Conservation (phyloP, 441 rosid genomes). For the Populus trichocarpa region DNA sequence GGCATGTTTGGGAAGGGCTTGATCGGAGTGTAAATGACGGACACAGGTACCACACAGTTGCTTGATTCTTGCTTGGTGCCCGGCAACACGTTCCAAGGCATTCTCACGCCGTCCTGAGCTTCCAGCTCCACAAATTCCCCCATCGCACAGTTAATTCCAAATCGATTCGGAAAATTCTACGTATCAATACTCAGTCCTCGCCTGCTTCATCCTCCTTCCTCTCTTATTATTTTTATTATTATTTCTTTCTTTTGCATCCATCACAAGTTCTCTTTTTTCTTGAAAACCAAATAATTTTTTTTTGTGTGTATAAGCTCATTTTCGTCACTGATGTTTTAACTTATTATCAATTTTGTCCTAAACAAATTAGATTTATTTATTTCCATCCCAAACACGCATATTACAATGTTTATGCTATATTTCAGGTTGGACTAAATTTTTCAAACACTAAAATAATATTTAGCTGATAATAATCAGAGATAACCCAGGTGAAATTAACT, state of each 20-base stretch:
- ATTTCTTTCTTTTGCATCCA: neutral
- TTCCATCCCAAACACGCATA: too few relatives aligned
- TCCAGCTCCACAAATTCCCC: conserved; percentile 78
- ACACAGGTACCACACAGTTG: conserved; percentile 70
- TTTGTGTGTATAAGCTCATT: neutral
- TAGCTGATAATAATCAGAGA: too few relatives aligned
- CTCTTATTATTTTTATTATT: too few relatives aligned
- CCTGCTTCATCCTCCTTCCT: neutral
- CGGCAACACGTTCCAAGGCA: conserved; percentile 94
- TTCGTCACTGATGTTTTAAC: neutral
- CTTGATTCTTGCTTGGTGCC: conserved; percentile 62
- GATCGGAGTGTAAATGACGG: conserved; percentile 77
- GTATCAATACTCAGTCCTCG: neutral
- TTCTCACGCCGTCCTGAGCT: conserved; percentile 78
- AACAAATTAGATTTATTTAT: too few relatives aligned
- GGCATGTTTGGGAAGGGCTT: conserved; percentile 53
- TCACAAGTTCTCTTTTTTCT: neutral
- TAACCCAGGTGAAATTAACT: too few relatives aligned
- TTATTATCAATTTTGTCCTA: neutral
- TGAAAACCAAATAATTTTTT: too few relatives aligned
- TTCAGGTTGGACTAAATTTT: too few relatives aligned
- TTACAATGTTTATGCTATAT: too few relatives aligned
- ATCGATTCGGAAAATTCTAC: neutral
- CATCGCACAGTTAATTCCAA: conserved; percentile 26
- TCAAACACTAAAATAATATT: too few relatives aligned